Evolutionary conservation across 2,329 filamentous ascomycete species (phyloP), one percentile per base, ranked within the genome.

Genomic region (Trichoderma harzianum): DNA sequence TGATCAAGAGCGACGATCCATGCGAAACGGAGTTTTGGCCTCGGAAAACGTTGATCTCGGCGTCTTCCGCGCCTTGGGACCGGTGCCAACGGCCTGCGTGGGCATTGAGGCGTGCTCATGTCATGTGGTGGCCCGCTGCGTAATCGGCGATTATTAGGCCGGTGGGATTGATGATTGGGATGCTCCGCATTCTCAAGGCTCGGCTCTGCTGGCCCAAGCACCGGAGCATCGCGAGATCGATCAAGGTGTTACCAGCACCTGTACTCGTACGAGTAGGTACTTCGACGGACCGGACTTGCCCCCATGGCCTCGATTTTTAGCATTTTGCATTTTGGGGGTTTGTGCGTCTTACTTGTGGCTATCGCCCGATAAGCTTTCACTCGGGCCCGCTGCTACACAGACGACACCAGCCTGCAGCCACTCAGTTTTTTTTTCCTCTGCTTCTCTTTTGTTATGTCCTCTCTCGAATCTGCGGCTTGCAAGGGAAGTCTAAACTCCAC

Each of bases 401-500:
- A 43, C 62, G 18, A 53, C 63, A 32, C 53, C 65, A 55, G 64
- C 1, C 53, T 67, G 28, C 66, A 69, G 66, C 66, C 66, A 69
- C 66, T 36, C 66, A 62, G 10, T 47, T 21, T n/a, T 43, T 43
- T 47, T 28, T 32, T 28, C 18, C 18, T 61, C n/a, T 63, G 24
- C 60, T 26, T 62, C 32, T 39, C 30, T 36, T 12, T 60, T 28
- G 12, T 26, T 16, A 43, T 43, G 39, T 11, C 61, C 21, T 16
- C 34, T 18, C n/a, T 66, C 30, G 21, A 55, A 53, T 36, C 28
- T 53, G 67, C 28, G 67, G 67, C 67, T 70, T 47, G 34, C 67
- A 30, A 66, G 18, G 43, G 64, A 67, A 67, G 39, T 39, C 39
- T 36, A 66, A 57, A 72, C 70, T 69, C 70, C 70, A 72, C 70